Base-by-base conservation (phyloP, 2,329 filamentous ascomycete genomes). In the Periconia sp. region DNA sequence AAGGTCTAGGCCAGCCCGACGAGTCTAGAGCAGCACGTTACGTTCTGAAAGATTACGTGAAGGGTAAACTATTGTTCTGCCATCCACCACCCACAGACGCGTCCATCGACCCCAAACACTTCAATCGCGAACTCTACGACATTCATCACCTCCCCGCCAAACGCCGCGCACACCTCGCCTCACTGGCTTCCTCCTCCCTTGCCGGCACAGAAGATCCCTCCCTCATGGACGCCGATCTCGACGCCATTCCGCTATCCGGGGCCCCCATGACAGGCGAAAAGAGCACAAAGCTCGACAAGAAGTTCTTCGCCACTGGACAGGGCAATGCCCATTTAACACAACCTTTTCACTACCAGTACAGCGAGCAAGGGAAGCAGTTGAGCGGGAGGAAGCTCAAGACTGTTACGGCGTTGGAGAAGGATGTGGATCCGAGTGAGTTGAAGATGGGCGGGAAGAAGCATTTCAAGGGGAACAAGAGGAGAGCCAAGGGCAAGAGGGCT, bases 21-120 rank as follows among this genome's bases (percentile, higher is more conserved):
- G 91, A 96, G 75, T 95, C 91, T 1, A 83, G 94, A 58, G 94
- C 94, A 5, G 91, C 92, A 4, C 83, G 94, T 39, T 88, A 89
- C 57, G 80, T 99, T 12, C 81, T 99, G 18, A 99, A 99, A 69
- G 94, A 99, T 73, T 99, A 97, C 63, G 94, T 99, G 57, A 95
- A 87, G 66, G 94, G 94, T 50, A 97, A 96, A 73, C 81, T 99
- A 0, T 81, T 97, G 5, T 97, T 87, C 74, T 94, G 91, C 56
- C 86, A 92, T 60, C 92, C 94, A 4, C 94, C 94, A 0, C 92
- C 92, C 0, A 74, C 74, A 4, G 80, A 85, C 21, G 74, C 78
- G 5, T 70, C 75, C 2, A 82, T 87, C 26, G 88, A 96, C 56
- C 76, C 83, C 1, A 74, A 75, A 35, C 82, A 86, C 40, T 99